A percentile compares a stretch with the other conserved stretches of the same genome.
Evolutionary conservation across 2,329 filamentous ascomycete species (phyloP).

Genomic region (Sclerotiophoma versabilis): DNA sequence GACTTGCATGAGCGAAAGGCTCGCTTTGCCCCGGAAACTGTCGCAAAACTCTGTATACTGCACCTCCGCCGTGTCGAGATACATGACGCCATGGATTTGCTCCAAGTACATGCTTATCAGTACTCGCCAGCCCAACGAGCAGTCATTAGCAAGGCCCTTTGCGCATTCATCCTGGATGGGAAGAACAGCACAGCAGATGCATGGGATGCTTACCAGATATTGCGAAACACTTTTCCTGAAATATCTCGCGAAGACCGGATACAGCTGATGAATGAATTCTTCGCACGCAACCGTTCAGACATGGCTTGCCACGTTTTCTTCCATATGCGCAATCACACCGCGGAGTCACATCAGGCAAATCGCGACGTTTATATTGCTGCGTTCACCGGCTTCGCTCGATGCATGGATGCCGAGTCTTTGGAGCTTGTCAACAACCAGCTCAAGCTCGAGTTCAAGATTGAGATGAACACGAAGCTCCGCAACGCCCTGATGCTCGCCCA

Average conservation of each 20-base stretch:
- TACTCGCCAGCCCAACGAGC: slow-evolving; percentile 74
- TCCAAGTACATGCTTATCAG: slow-evolving; percentile 76
- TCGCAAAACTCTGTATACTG: slow-evolving; percentile 74
- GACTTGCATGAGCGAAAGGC: slow-evolving; percentile 74
- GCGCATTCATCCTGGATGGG: slow-evolving; percentile 71
- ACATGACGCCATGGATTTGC: slow-evolving; percentile 79
- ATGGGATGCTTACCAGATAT: slow-evolving; percentile 68
- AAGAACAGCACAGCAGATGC: slow-evolving; percentile 70
- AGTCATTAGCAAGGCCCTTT: slow-evolving; percentile 70
- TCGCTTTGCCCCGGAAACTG: slow-evolving; percentile 75
- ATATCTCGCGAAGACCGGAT: slow-evolving; percentile 71
- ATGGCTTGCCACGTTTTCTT: slow-evolving; percentile 88
- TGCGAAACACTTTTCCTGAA: slow-evolving; percentile 66
- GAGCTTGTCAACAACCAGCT: slow-evolving; percentile 88
- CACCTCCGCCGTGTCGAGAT: slow-evolving; percentile 79
- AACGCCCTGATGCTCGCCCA: slow-evolving; percentile 92
- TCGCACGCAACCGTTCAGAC: slow-evolving; percentile 76
- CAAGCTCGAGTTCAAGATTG: slow-evolving; percentile 85
- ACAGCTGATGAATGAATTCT: slow-evolving; percentile 82
- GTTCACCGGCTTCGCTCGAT: slow-evolving; percentile 75
- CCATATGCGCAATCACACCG: slow-evolving; percentile 85
- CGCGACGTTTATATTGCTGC: slow-evolving; percentile 78
- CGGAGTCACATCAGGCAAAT: slow-evolving; percentile 69
- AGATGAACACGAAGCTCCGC: slow-evolving; percentile 76
- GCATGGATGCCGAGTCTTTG: slow-evolving; percentile 68